phyloP scores from a whole-genome alignment of 371 early-diverging fungal species.

The Rhizopus sp. region DNA sequence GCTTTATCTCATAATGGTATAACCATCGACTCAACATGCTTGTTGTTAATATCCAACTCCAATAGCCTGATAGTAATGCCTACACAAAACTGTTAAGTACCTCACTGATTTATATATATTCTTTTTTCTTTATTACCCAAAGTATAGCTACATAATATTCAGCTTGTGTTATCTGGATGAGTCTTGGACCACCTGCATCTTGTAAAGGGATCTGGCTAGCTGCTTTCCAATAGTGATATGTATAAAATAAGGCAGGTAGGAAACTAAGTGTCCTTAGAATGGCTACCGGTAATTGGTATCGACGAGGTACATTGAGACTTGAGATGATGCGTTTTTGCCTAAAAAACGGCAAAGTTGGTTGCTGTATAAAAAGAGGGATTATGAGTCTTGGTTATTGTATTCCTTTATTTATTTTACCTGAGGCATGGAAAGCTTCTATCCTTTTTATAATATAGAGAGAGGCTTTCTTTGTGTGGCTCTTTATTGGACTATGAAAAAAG shows the following conservation, averaged over 20 bases:
- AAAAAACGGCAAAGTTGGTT: constrained; percentile 23
- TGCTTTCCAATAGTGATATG: constrained; percentile 40
- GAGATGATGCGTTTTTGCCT: constrained; percentile 24
- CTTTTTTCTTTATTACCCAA: constrained; percentile 43
- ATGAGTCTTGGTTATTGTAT: background rate
- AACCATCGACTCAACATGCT: constrained; percentile 65
- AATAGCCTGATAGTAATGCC: constrained; percentile 48
- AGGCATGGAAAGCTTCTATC: constrained; percentile 1
- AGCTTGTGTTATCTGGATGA: constrained; percentile 48
- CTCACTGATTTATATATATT: background rate
- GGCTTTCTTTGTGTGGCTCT: no score
- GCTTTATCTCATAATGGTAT: constrained; percentile 60
- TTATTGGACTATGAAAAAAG: no score
- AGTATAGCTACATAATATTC: constrained; percentile 61
- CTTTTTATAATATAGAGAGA: no score
- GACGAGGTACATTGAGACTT: constrained; percentile 26
- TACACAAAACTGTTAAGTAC: background rate
- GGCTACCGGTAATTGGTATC: constrained; percentile 23
- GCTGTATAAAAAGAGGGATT: constrained; percentile 7
- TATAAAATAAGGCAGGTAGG: constrained; percentile 51
- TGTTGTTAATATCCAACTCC: constrained; percentile 59
- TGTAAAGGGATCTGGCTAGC: constrained; percentile 42
- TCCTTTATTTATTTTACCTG: background rate
- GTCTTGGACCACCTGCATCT: constrained; percentile 53
- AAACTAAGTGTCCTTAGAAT: constrained; percentile 32